Evolutionary conservation across 352 stramenopile species (phyloP).

Genomic region (Vaucheria bursata): DNA sequence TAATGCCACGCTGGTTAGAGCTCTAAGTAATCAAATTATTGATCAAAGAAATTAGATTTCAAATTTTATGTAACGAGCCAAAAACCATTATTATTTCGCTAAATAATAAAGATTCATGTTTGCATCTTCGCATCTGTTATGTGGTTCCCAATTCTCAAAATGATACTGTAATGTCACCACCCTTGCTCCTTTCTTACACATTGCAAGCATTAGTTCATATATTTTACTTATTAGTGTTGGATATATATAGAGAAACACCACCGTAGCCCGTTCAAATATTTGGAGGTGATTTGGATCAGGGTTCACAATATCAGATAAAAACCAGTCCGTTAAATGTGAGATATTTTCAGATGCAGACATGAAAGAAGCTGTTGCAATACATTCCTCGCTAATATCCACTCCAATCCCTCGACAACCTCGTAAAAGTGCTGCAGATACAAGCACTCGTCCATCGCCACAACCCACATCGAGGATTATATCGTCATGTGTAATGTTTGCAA

Average conservation of each 20-base stretch:
- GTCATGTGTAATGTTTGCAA: neutral
- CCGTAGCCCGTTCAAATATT: neutral
- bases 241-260: neutral
- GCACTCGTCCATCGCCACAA: neutral
- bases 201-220: neutral
- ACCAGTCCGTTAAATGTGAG: neutral
- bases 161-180: conserved; percentile 5
- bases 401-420: neutral
- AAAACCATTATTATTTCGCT: no score
- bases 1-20: no score
- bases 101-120: no score
- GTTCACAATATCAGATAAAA: neutral
- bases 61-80: no score
- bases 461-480: neutral
- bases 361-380: neutral
- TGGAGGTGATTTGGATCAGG: neutral
- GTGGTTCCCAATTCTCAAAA: neutral
- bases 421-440: neutral
- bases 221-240: neutral
- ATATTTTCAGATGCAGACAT: neutral
- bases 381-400: neutral
- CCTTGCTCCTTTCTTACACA: neutral
- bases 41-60: no score
- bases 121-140: neutral
- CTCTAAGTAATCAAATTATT: no score